Evolutionary conservation across 1,284 basidiomycete genomes (phyloP).

Genomic region (Acaromyces ingoldii): DNA sequence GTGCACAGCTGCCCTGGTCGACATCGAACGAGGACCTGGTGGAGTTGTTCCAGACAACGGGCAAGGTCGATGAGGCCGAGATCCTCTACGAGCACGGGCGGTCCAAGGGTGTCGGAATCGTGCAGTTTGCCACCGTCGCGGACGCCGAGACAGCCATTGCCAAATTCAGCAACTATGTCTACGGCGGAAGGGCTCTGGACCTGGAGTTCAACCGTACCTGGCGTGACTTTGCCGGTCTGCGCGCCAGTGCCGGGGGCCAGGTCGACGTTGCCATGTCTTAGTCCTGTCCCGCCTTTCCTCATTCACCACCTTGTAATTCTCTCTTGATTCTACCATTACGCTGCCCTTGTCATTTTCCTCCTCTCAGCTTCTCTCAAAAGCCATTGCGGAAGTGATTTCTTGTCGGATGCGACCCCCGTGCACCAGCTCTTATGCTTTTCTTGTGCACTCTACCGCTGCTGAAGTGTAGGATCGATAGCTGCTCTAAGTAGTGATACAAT

Average conservation of each 20-base stretch:
- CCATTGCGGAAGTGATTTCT: too few species aligned
- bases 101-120: constrained; percentile 88
- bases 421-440: too few species aligned
- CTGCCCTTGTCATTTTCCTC: too few species aligned
- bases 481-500: too few species aligned
- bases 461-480: too few species aligned
- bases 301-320: too few species aligned
- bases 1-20: constrained; percentile 73
- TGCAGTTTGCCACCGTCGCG: constrained; percentile 79
- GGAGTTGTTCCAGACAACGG: constrained; percentile 95
- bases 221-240: constrained; percentile 24
- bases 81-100: constrained; percentile 84
- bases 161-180: constrained; percentile 44
- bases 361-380: too few species aligned
- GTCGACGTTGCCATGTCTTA: too few species aligned
- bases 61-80: constrained; percentile 86
- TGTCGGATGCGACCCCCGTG: too few species aligned
- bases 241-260: not conserved
- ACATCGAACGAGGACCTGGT: constrained; percentile 98
- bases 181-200: constrained; percentile 39
- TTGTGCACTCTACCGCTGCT: too few species aligned
- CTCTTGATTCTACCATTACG: too few species aligned
- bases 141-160: constrained; percentile 87
- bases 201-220: constrained; percentile 38
- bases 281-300: too few species aligned